Conservation (phyloP, 2,329 filamentous ascomycete genomes). For the Colletotrichum navitas region DNA sequence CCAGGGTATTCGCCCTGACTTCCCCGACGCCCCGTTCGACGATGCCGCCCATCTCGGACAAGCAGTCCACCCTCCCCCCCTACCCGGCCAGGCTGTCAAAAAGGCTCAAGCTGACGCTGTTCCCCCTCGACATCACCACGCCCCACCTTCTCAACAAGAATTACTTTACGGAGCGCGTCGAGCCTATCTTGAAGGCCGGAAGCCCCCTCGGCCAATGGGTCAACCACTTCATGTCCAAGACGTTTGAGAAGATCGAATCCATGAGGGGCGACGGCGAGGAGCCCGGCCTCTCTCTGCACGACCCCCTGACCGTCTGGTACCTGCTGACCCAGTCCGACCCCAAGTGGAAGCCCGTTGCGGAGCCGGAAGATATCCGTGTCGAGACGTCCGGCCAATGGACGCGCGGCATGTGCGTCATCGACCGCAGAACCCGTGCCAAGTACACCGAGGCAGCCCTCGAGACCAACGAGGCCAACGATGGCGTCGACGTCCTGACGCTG, state of each 20-base stretch:
- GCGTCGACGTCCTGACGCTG: conserved; percentile 53
- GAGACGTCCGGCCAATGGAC: conserved; percentile 97
- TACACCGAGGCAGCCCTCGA: conserved; percentile 57
- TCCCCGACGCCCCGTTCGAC: conserved; percentile 81
- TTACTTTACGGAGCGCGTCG: conserved; percentile 69
- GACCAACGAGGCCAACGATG: conserved; percentile 48
- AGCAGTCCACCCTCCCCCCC: conserved; percentile 63
- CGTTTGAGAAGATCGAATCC: conserved; percentile 75
- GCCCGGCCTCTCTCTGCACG: conserved; percentile 77
- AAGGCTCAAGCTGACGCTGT: conserved; percentile 75
- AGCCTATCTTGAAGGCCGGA: conserved; percentile 68
- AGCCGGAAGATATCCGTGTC: conserved; percentile 85
- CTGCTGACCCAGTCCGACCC: conserved; percentile 72
- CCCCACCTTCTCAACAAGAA: conserved; percentile 73
- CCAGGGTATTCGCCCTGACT: conserved; percentile 82
- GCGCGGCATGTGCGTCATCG: conserved; percentile 88
- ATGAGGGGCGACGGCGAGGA: conserved; percentile 70
- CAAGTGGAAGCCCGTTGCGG: conserved; percentile 67
- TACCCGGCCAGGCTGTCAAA: conserved; percentile 76
- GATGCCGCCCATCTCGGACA: conserved; percentile 76
- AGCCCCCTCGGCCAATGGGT: conserved; percentile 83
- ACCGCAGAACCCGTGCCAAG: conserved; percentile 74
- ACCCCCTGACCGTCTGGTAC: conserved; percentile 85
- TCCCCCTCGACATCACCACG: conserved; percentile 83
- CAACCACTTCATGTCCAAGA: conserved; percentile 77